These are phyloP conservation scores for Taxillus chinensis DNA, from an alignment of 164 flowering plant genomes.

Conservation along the genomic window DNA sequence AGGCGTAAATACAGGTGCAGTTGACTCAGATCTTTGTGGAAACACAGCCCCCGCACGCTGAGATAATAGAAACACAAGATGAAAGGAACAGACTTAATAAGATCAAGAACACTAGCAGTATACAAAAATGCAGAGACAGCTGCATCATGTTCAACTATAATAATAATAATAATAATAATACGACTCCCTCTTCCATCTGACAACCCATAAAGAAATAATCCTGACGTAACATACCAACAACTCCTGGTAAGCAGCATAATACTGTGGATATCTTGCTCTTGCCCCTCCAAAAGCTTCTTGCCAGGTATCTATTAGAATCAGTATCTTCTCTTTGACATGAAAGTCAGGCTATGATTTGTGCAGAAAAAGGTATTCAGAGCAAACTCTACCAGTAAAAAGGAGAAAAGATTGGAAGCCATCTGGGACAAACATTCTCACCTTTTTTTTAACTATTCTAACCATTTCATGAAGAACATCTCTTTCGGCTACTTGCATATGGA, in stretches of 20 bases:
- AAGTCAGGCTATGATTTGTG: constrained; percentile 62
- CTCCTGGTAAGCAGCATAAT: constrained; percentile 84
- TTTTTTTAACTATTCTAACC: constrained; percentile 86
- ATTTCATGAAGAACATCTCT: constrained; percentile 82
- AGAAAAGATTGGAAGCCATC: neutral
- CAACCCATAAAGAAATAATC: neutral
- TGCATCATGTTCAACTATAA: too few relatives aligned
- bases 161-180: neutral
- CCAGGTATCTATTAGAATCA: constrained; percentile 89
- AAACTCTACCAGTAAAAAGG: constrained; percentile 3
- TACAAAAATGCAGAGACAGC: neutral
- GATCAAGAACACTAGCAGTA: neutral
- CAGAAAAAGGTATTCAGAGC: constrained; percentile 6
- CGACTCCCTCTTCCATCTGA: neutral
- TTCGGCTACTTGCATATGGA: constrained; percentile 97
- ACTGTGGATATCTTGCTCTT: constrained; percentile 94
- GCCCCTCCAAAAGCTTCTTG: constrained; percentile 99
- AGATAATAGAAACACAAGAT: constrained; percentile 8
- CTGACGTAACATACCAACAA: constrained; percentile 51
- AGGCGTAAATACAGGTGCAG: constrained; percentile 83
- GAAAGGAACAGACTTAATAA: neutral
- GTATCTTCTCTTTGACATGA: constrained; percentile 87
- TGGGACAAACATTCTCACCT: constrained; percentile 35
- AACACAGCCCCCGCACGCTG: constrained; percentile 98
- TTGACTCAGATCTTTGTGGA: constrained; percentile 73